These are phyloP conservation scores for Endothia cerciana DNA, from an alignment of 2,329 filamentous ascomycete species.

Conservation along the genomic window DNA sequence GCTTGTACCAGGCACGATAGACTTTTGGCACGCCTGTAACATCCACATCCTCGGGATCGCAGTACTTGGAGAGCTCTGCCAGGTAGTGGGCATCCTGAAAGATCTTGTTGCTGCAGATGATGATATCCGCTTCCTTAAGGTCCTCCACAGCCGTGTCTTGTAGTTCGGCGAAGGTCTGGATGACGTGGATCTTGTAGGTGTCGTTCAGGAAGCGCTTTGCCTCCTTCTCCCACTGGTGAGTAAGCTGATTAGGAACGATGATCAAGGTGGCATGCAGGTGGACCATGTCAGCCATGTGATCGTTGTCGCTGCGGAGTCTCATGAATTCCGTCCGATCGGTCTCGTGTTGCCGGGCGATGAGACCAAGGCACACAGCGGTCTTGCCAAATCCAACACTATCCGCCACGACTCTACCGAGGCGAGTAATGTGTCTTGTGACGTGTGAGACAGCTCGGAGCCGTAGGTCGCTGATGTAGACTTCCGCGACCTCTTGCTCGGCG, in stretches of 20 bases:
- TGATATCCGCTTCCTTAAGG: conserved; percentile 41
- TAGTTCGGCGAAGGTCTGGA: conserved; percentile 32
- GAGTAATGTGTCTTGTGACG: conserved; percentile 17
- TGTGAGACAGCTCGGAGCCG: conserved; percentile 16
- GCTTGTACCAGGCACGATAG: conserved; percentile 28
- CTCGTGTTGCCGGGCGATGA: conserved; percentile 38
- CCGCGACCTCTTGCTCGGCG: conserved; percentile 44
- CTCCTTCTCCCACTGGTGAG: conserved; percentile 45
- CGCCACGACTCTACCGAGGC: conserved; percentile 46
- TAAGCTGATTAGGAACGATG: conserved; percentile 45
- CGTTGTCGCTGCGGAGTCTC: conserved; percentile 27
- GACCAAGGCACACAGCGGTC: conserved; percentile 45
- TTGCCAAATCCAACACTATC: conserved; percentile 52
- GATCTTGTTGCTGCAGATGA: conserved; percentile 41
- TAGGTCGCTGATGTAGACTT: conserved; percentile 33
- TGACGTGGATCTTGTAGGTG: conserved; percentile 33
- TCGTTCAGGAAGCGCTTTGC: conserved; percentile 39
- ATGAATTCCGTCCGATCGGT: conserved; percentile 34
- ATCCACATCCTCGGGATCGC: conserved; percentile 13
- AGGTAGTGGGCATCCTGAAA: conserved; percentile 31
- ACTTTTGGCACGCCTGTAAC: conserved; percentile 10
- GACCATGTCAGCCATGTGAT: conserved; percentile 27
- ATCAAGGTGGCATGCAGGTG: conserved; percentile 44
- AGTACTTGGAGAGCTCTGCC: conserved; percentile 19
- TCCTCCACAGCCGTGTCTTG: conserved; percentile 13